Base-by-base conservation (phyloP, 148 eudicot species). In the Amaranthus palmeri region DNA sequence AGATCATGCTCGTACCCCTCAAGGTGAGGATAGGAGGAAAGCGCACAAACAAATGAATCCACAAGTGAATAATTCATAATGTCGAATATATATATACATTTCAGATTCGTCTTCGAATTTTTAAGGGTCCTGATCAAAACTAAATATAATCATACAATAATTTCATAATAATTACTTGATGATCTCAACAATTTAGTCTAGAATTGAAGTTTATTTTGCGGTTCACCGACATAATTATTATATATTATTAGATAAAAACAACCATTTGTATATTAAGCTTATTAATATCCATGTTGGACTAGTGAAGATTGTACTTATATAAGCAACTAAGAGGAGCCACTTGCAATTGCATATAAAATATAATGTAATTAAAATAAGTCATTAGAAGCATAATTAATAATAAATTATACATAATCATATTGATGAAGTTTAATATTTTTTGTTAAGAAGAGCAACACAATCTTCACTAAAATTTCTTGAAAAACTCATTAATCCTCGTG, bases 401-500 rank as follows among this genome's bases (percentile, higher is more conserved):
- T 25, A 25, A 25, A 25, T 25, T 25, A n/a, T n/a, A n/a, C n/a
- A n/a, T n/a, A n/a, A n/a, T n/a, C n/a, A n/a, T n/a, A n/a, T n/a
- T n/a, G n/a, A n/a, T 70, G 8, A 15, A 57, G 11, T 17, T 15
- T 57, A 51, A 17, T 70, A 57, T 41, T 51, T 15, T 42, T 51
- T 70, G 52, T 41, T 52, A 72, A 66, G 54, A 74, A 66, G 65
- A 67, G 48, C 55, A 57, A 65, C 17, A 36, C 36, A 43, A 61
- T 68, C 50, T 52, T 51, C 8, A 70, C 45, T 10, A 62, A 74
- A 76, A 76, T 76, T 70, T 76, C 63, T 70, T 55, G 74, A 65
- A 64, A 42, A 18, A 62, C 49, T 70, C 74, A 61, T 62, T 8
- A 59, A 64, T 55, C 48, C 58, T 74, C 66, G 58, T 58, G 66